Evolutionary conservation across 352 stramenopile species (phyloP).

Genomic region (Thalassiosira exigua): DNA sequence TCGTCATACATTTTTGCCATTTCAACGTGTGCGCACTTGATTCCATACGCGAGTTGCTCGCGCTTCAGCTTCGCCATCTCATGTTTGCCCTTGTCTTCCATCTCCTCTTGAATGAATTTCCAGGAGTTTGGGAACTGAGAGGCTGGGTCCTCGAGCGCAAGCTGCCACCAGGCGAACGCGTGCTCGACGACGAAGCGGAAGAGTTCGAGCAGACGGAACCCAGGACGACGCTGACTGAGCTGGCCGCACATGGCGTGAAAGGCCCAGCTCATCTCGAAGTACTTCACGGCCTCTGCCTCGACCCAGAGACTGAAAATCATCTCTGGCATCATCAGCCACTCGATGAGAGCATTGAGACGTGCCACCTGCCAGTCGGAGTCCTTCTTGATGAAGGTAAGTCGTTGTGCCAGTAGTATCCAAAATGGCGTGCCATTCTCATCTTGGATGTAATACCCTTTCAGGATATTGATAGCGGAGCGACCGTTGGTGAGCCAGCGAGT

Average conservation of each 20-base stretch:
- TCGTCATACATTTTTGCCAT: neutral
- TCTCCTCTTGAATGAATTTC: neutral
- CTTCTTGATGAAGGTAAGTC: constrained; percentile 1
- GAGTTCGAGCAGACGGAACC: neutral
- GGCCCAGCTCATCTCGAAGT: neutral
- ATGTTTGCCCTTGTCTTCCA: neutral
- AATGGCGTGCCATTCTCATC: neutral
- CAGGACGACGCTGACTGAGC: neutral
- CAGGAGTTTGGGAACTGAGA: neutral
- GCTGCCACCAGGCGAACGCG: neutral
- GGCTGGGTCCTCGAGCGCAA: neutral
- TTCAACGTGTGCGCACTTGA: neutral
- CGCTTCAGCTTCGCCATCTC: neutral
- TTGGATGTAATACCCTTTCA: neutral
- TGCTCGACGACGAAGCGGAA: neutral
- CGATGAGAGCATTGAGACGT: neutral
- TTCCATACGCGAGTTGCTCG: neutral
- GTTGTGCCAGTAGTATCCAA: neutral
- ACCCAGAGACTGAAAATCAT: constrained; percentile 3
- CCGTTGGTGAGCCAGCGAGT: constrained; percentile 5
- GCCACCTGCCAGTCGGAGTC: neutral
- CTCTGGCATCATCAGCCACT: neutral
- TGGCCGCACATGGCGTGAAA: neutral
- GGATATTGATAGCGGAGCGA: neutral
- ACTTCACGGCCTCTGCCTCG: neutral